These are phyloP conservation scores for Populus hybrid DNA, from an alignment of 441 rosid species.

Conservation along the genomic window DNA sequence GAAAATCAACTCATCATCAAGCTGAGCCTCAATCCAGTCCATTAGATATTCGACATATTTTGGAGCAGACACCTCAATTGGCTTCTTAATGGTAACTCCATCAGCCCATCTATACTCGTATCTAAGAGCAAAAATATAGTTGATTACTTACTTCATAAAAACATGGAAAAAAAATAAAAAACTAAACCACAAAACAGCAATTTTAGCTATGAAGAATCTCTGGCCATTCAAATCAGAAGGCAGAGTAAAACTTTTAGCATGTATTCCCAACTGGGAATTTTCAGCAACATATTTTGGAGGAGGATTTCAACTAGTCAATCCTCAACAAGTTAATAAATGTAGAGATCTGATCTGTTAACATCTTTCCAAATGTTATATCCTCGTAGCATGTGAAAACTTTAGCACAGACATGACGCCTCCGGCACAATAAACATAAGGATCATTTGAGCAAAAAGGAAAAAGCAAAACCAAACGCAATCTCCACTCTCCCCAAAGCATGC, in stretches of 20 bases:
- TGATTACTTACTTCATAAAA: background rate
- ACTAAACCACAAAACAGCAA: background rate
- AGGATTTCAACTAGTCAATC: background rate
- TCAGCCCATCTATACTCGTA: slow-evolving; percentile 99
- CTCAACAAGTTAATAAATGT: too few species aligned
- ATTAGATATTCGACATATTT: slow-evolving; percentile 89
- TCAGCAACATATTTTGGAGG: background rate
- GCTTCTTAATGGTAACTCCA: slow-evolving; percentile 93
- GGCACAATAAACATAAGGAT: background rate
- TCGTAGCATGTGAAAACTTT: background rate
- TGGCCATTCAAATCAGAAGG: background rate
- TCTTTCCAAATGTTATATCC: background rate
- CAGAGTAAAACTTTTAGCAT: too few species aligned
- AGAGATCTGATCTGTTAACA: too few species aligned
- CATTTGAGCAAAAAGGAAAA: background rate
- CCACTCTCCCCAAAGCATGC: too few species aligned
- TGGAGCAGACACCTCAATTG: slow-evolving; percentile 96
- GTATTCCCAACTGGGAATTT: too few species aligned
- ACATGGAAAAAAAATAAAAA: background rate
- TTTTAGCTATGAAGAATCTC: slow-evolving; percentile 6
- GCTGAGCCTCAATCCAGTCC: slow-evolving; percentile 97
- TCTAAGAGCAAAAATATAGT: slow-evolving; percentile 34
- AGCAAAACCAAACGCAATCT: too few species aligned
- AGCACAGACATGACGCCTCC: background rate
- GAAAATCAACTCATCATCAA: slow-evolving; percentile 83